These are phyloP conservation scores for Ascocoryne sarcoides DNA, from an alignment of 2,329 filamentous ascomycete genomes.

Conservation along the genomic window DNA sequence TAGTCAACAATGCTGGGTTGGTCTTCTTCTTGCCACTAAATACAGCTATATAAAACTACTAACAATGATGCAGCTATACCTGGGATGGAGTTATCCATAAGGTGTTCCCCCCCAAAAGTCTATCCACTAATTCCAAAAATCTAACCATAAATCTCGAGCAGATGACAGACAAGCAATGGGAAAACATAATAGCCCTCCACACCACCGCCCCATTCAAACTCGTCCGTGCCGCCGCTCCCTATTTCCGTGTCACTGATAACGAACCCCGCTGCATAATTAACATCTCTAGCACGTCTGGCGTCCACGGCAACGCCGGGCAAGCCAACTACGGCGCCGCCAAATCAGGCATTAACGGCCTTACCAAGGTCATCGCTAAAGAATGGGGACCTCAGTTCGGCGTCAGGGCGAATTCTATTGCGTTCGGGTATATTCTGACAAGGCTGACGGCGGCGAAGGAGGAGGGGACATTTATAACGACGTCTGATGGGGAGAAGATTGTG, in stretches of 20 bases:
- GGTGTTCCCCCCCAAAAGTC: constrained; percentile 28
- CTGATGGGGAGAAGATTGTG: constrained; percentile 66
- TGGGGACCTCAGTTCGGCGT: constrained; percentile 83
- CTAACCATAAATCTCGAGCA: constrained; percentile 18
- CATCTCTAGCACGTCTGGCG: constrained; percentile 71
- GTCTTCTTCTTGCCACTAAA: neutral
- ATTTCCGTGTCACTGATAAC: constrained; percentile 79
- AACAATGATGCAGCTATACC: constrained; percentile 46
- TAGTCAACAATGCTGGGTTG: constrained; percentile 77
- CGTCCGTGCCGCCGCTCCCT: constrained; percentile 69
- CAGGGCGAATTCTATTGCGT: constrained; percentile 73
- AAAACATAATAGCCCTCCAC: constrained; percentile 77
- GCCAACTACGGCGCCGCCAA: constrained; percentile 83
- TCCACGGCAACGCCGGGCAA: constrained; percentile 86
- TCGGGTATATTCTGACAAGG: constrained; percentile 72
- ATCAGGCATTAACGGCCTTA: constrained; percentile 72
- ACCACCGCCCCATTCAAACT: constrained; percentile 80
- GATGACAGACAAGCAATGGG: constrained; percentile 87
- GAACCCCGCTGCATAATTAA: constrained; percentile 74
- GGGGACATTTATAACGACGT: constrained; percentile 68
- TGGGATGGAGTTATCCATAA: constrained; percentile 93
- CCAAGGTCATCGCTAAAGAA: constrained; percentile 85
- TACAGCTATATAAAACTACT: neutral
- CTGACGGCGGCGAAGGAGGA: constrained; percentile 79
- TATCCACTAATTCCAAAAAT: neutral